Conservation (phyloP, 257 asterid species). For the Solanum habrochaites region DNA sequence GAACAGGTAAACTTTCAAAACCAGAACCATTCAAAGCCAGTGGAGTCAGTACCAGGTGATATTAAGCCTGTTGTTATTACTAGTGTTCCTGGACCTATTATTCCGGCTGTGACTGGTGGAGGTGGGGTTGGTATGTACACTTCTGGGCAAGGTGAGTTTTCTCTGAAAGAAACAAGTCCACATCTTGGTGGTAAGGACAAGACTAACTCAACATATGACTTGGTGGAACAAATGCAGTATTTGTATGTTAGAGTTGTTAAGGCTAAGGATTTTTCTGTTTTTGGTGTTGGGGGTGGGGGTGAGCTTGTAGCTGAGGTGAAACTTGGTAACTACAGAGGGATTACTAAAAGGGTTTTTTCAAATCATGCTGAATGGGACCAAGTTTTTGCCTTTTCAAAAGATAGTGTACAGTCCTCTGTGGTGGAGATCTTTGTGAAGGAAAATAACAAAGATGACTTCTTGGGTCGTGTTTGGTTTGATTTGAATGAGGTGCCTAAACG, state of each 20-base stretch:
- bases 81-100: conserved; percentile 28
- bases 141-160: conserved; percentile 29
- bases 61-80: conserved; percentile 64
- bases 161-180: conserved; percentile 69
- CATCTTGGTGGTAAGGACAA: conserved; percentile 72
- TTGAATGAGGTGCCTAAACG: conserved; percentile 72
- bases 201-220: conserved; percentile 64
- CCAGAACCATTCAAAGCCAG: conserved; percentile 34
- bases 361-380: conserved; percentile 61
- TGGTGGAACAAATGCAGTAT: conserved; percentile 87
- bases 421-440: conserved; percentile 65
- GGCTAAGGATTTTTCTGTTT: conserved; percentile 37
- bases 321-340: conserved; percentile 69
- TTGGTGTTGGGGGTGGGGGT: conserved; percentile 25
- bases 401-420: conserved; percentile 61
- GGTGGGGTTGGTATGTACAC: conserved; percentile 12
- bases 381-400: conserved; percentile 81
- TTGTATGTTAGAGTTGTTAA: conserved; percentile 59
- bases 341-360: conserved; percentile 43
- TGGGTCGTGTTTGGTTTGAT: conserved; percentile 81
- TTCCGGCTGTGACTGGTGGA: conserved; percentile 24
- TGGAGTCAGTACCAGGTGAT: conserved; percentile 43
- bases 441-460: conserved; percentile 51
- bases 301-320: conserved; percentile 76
- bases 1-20: conserved; percentile 23